Base-by-base conservation (phyloP, 2,329 filamentous ascomycete genomes). In the Colletotrichum scovillei region DNA sequence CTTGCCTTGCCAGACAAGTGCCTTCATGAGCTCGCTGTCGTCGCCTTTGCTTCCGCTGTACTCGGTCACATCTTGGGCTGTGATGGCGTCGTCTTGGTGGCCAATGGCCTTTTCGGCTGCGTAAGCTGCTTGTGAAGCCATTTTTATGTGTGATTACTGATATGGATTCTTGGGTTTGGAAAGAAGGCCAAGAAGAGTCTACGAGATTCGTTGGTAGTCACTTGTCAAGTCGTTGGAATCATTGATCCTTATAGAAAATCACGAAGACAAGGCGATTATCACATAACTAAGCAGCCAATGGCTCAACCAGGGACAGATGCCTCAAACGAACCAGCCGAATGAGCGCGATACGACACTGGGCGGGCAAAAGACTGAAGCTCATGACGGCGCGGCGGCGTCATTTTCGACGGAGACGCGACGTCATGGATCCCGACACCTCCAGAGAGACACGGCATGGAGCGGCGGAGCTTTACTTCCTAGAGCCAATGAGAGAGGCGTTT, bases 1-100 rank as follows among this genome's bases (percentile, higher is more conserved):
- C 86, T 96, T 97, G 65, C 93, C 93, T 82, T 93, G 91, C 95
- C 95, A 97, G 2, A 89, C 89, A 16, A 97, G 83, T 0, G 95
- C 95, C 81, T 94, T 93, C 93, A 97, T 97, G 19, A 83, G 92
- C 77, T 91, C 88, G 38, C 81, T 82, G 3, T 82, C 83, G 71
- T 92, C 86, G 5, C 85, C 85, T 1, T 82, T 77, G 30, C 78
- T 65, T 12, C 42, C 66, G 35, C 24, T 12, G 69, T 93, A 93
- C 76, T 92, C 92, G 73, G 89, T 85, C 60, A 96, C 86, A 78
- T 97, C 91, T 75, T 96, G 94, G 19, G 87, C 84, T 1, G 90
- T 93, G 65, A 88, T 86, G 22, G 91, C 88, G 77, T 92, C 92
- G 76, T 89, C 87, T 76, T 85, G 88, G 79, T 95, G 93, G 63